Base-by-base conservation (phyloP, 2,329 filamentous ascomycete species). In the Trichocomaceae sp. region DNA sequence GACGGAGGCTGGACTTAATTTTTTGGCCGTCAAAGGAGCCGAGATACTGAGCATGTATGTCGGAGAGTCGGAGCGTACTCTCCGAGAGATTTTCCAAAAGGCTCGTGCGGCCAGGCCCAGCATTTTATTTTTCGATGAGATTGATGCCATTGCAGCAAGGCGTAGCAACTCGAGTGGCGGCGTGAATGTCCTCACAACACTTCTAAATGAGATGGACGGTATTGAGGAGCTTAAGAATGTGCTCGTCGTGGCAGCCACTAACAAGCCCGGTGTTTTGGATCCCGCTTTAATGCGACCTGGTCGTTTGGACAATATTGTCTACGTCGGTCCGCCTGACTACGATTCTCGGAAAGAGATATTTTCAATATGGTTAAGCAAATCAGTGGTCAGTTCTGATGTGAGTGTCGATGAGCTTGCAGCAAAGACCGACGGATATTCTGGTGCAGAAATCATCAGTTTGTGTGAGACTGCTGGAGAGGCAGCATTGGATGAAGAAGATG, bases 21-120 rank as follows among this genome's bases (percentile, higher is more conserved):
- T 96, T 77, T 85, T 96, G 66, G 87, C 90, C 8, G 88, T 97
- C 61, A 96, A 96, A 73, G 92, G 90, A 23, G 90, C 90, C 35
- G 92, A 96, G 71, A 81, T 96, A 12, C 84, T 96, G 57, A 95
- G 90, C 73, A 96, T 95, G 88, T 97, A 96, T 71, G 91, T 97
- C 17, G 92, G 92, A 58, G 92, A 97, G 70, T 92, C 90, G 1
- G 92, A 97, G 73, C 83, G 90, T 10, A 85, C 87, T 7, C 81
- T 96, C 42, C 84, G 92, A 37, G 87, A 90, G 54, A 83, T 96
- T 1, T 96, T 97, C 68, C 81, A 85, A 52, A 88, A 91, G 62
- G 92, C 92, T 1, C 81, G 87, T 42, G 85, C 86, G n/a, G 91
- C 90, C 8, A 84, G 85, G 50, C 92, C 92, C 0, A 90, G 88